Evolutionary conservation across 2,329 filamentous ascomycete genomes (phyloP).

Genomic region (Monilinia polystroma): DNA sequence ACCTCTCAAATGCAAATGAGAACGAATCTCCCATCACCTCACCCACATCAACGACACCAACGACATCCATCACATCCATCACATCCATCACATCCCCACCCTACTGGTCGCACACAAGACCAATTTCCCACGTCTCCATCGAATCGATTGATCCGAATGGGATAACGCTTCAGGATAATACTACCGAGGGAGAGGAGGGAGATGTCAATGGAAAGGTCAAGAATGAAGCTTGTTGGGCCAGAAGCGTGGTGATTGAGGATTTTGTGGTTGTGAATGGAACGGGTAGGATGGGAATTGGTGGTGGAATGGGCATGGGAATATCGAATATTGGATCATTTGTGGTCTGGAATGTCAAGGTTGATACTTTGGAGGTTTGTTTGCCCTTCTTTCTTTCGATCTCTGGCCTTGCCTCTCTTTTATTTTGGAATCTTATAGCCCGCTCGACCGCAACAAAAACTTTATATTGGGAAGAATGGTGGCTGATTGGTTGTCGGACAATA

Average conservation of each 20-base stretch:
- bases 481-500: conserved; percentile 39
- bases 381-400: neutral
- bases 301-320: neutral
- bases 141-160: conserved; percentile 51
- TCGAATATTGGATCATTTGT: conserved; percentile 74
- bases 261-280: conserved; percentile 50
- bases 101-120: conserved; percentile 43
- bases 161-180: conserved; percentile 62
- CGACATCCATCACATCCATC: too few species aligned
- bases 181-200: conserved; percentile 42
- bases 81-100: conserved; percentile 41
- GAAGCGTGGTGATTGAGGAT: conserved; percentile 59
- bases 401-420: neutral
- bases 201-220: conserved; percentile 28
- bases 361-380: conserved; percentile 69
- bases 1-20: neutral
- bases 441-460: neutral
- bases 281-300: conserved; percentile 25
- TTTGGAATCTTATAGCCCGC: neutral
- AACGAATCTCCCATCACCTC: conserved; percentile 19
- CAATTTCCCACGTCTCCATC: conserved; percentile 49
- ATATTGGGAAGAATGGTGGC: neutral
- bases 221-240: conserved; percentile 63
- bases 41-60: conserved; percentile 11
- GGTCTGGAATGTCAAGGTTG: conserved; percentile 87